These are phyloP conservation scores for Debaryomycetaceae sp. DNA, from an alignment of 1,139 yeast species.

Conservation along the genomic window DNA sequence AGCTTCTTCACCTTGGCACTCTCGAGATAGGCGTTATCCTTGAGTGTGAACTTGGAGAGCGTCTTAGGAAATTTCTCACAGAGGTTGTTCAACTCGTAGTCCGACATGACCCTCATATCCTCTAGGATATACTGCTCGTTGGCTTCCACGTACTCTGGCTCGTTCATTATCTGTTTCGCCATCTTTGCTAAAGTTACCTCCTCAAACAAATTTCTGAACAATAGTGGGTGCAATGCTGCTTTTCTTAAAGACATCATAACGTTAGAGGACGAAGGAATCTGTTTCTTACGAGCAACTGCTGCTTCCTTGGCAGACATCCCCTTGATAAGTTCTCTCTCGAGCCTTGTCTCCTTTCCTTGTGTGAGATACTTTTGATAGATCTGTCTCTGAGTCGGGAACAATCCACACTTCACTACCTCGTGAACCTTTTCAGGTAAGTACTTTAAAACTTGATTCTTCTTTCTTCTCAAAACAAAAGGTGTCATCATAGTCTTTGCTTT, in stretches of 20 bases:
- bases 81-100: slow-evolving; percentile 74
- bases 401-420: slow-evolving; percentile 58
- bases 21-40: slow-evolving; percentile 57
- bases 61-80: slow-evolving; percentile 73
- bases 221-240: slow-evolving; percentile 71
- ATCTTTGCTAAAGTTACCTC: slow-evolving; percentile 56
- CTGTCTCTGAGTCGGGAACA: slow-evolving; percentile 52
- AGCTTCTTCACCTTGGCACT: slow-evolving; percentile 75
- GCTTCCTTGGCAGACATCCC: slow-evolving; percentile 36
- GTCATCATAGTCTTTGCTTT: slow-evolving; percentile 98
- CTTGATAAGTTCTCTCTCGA: slow-evolving; percentile 50
- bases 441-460: slow-evolving; percentile 84
- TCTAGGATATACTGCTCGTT: slow-evolving; percentile 73
- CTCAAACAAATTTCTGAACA: slow-evolving; percentile 59
- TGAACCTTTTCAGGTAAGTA: slow-evolving; percentile 80
- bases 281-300: slow-evolving; percentile 31
- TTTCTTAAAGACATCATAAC: slow-evolving; percentile 69
- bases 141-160: slow-evolving; percentile 75
- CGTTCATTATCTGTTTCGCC: slow-evolving; percentile 77
- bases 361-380: slow-evolving; percentile 61
- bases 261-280: slow-evolving; percentile 45
- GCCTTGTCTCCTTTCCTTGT: slow-evolving; percentile 41
- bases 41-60: slow-evolving; percentile 51
- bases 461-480: slow-evolving; percentile 90
- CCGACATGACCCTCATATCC: slow-evolving; percentile 97